These are phyloP conservation scores for Pseudonitzschia multiseries DNA, from an alignment of 108 stramenopile genomes.

Conservation along the genomic window DNA sequence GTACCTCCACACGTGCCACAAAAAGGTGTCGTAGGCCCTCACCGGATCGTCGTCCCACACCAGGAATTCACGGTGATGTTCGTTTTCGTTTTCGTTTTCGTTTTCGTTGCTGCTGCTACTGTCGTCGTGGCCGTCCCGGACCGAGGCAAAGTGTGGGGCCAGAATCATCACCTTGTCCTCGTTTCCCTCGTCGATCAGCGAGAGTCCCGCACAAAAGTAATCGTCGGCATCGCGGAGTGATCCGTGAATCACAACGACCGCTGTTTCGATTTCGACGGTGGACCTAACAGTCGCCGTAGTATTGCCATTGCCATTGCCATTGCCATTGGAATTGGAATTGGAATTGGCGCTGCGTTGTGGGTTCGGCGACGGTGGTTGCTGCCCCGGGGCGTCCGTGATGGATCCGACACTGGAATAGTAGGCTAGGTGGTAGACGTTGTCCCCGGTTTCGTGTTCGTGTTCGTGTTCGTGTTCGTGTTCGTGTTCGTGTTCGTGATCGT, in stretches of 20 bases:
- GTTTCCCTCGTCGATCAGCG: slow-evolving; percentile 28
- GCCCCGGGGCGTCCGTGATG: slow-evolving; percentile 10
- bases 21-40: slow-evolving; percentile 12
- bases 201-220: slow-evolving; percentile 64
- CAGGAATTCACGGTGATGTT: slow-evolving; percentile 8
- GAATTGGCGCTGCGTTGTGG: too few relatives aligned
- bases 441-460: slow-evolving; percentile 11
- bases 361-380: slow-evolving; percentile 1
- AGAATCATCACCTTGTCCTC: slow-evolving; percentile 41
- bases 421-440: slow-evolving; percentile 2
- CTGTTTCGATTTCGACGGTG: slow-evolving; percentile 9
- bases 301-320: too few relatives aligned
- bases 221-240: slow-evolving; percentile 65
- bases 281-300: too few relatives aligned
- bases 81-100: neutral
- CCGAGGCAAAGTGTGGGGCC: slow-evolving; percentile 70
- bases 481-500: slow-evolving; percentile 3
- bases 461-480: neutral
- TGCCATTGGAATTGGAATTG: too few relatives aligned
- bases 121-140: slow-evolving; percentile 31
- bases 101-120: slow-evolving; percentile 1
- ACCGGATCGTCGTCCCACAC: slow-evolving; percentile 57
- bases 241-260: slow-evolving; percentile 70
- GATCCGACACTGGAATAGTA: slow-evolving; percentile 32
- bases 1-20: slow-evolving; percentile 75